Evolutionary conservation across 495 filamentous ascomycete species (phyloP).

Genomic region (Podospora pseudopauciseta): DNA sequence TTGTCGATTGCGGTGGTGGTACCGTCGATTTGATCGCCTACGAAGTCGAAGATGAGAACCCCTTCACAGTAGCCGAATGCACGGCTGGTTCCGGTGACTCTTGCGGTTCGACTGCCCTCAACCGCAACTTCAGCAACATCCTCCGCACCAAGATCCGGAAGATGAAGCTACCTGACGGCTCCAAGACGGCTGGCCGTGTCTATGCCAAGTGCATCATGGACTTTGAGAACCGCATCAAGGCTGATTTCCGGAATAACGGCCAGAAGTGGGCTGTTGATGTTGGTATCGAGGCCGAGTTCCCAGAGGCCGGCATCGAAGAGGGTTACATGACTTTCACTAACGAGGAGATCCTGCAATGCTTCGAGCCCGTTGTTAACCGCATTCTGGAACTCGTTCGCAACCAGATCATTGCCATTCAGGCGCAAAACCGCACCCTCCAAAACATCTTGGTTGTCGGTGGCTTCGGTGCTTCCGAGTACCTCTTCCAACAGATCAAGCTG

Average conservation of each 20-base stretch:
- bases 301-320: constrained; percentile 71
- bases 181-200: constrained; percentile 68
- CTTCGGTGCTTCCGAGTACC: constrained; percentile 72
- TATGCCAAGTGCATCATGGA: constrained; percentile 81
- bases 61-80: constrained; percentile 70
- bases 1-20: constrained; percentile 72
- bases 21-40: constrained; percentile 75
- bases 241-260: constrained; percentile 75
- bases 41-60: constrained; percentile 71
- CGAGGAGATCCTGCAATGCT: constrained; percentile 74
- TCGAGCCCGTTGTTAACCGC: constrained; percentile 71
- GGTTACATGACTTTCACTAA: constrained; percentile 82
- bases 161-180: constrained; percentile 74
- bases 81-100: constrained; percentile 73
- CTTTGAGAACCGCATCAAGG: constrained; percentile 76
- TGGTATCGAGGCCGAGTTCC: constrained; percentile 73
- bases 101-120: constrained; percentile 69
- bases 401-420: constrained; percentile 76
- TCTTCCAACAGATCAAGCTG: constrained; percentile 80
- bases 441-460: constrained; percentile 73
- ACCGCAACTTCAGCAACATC: constrained; percentile 74
- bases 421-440: constrained; percentile 66
- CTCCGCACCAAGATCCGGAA: constrained; percentile 71
- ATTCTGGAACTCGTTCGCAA: constrained; percentile 71
- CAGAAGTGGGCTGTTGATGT: constrained; percentile 77